These are phyloP conservation scores for Cladosporium phlei DNA, from an alignment of 2,329 filamentous ascomycete genomes.

Conservation along the genomic window DNA sequence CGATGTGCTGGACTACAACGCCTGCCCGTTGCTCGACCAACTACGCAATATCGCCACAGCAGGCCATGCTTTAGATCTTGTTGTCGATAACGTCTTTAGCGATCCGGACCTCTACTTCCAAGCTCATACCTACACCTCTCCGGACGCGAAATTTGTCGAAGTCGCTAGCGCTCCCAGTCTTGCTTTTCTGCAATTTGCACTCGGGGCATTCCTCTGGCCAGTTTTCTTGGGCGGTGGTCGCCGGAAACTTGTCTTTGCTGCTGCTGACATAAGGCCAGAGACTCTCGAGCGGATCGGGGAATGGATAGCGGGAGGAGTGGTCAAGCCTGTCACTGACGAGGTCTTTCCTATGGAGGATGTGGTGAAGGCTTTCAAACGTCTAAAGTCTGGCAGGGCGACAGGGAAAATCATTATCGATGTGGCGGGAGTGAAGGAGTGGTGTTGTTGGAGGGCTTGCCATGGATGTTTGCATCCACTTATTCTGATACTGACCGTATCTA, in stretches of 20 bases:
- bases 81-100: constrained; percentile 56
- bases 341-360: constrained; percentile 53
- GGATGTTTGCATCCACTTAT: too few species aligned
- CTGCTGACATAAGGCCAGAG: constrained; percentile 36
- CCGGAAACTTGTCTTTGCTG: constrained; percentile 37
- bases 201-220: constrained; percentile 39
- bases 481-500: too few species aligned
- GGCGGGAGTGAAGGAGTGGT: not conserved
- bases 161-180: constrained; percentile 21
- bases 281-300: constrained; percentile 47
- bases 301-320: constrained; percentile 54
- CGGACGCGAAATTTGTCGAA: constrained; percentile 44
- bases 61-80: constrained; percentile 48
- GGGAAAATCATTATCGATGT: constrained; percentile 55
- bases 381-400: constrained; percentile 52
- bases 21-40: constrained; percentile 43
- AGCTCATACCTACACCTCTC: constrained; percentile 47
- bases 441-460: too few species aligned
- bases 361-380: constrained; percentile 53
- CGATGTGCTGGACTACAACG: constrained; percentile 58
- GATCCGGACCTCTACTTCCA: constrained; percentile 50
- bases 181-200: constrained; percentile 16
- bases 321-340: constrained; percentile 54
- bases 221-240: constrained; percentile 49
- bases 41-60: constrained; percentile 48